Base-by-base conservation (phyloP, 805 yeast species). In the Saccharomycopsis lassenensis region DNA sequence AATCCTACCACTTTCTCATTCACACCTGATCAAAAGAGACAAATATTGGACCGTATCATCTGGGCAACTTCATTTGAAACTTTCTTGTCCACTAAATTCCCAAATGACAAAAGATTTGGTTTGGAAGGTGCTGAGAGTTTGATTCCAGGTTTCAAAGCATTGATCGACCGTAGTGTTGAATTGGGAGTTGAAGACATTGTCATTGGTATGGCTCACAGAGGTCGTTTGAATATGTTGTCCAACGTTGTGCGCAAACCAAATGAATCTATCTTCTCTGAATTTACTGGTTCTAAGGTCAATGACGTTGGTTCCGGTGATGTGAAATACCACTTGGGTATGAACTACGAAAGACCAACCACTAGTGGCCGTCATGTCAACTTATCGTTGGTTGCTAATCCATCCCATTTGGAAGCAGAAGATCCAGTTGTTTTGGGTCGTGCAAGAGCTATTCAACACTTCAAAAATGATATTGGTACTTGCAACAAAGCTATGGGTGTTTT, bases 121-220 rank as follows among this genome's bases (percentile, higher is more conserved):
- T 69, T 91, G 42, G 99, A 91, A 69, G 99, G 99, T 67, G 94
- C 94, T 47, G 99, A 91, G 66, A 69, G 94, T 33, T 81, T 83
- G 52, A 83, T 91, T 34, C 97, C 97, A 31, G 98, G 97, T 67
- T 78, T 91, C 70, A 91, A 91, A 68, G 81, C 95, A 33, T 61
- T 91, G 57, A 86, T 91, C 56, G 99, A 91, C 62, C 77, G 86
- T 48, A 72, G 95, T 30, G 97, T 87, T 34, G 93, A 82, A 48
- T 64, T 67, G 44, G 99, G 99, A 51, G 79, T 89, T 36, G 95
- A 87, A 63, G 97, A 89, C 58, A 77, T 91, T 44, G 93, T 89
- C 52, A 80, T 91, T 52, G 99, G 99, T 67, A 91, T 91, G 97
- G 96, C 99, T 36, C 99, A 91, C 65, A 83, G 99, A 73, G 99